These are phyloP conservation scores for Fusarium sp. DNA, from an alignment of 2,329 filamentous ascomycete genomes.

Conservation along the genomic window DNA sequence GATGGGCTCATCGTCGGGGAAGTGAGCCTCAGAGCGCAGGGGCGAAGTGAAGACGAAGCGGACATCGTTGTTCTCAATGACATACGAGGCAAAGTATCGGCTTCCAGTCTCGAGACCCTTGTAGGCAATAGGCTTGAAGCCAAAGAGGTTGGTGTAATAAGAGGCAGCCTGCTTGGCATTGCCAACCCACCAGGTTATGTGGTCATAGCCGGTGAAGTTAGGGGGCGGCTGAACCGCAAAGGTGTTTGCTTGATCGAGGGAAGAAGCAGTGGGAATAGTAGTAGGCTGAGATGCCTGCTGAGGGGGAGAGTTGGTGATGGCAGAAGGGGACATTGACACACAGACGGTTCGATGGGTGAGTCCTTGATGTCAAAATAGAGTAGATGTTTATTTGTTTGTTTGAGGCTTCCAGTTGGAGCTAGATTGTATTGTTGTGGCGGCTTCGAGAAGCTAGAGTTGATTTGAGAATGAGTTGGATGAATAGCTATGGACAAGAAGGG, in stretches of 20 bases:
- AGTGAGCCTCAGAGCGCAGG: conserved; percentile 70
- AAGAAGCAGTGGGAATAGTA: conserved; percentile 46
- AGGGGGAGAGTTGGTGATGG: conserved; percentile 63
- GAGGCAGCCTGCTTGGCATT: conserved; percentile 95
- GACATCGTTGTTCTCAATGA: conserved; percentile 80
- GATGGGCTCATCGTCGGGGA: conserved; percentile 71
- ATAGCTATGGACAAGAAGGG: conserved; percentile 16
- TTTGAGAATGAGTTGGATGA: conserved; percentile 15
- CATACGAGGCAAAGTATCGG: conserved; percentile 84
- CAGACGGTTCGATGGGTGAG: conserved; percentile 33
- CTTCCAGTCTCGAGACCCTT: conserved; percentile 89
- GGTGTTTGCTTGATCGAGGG: conserved; percentile 54
- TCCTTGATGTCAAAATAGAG: conserved; percentile 22
- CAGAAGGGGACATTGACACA: conserved; percentile 69
- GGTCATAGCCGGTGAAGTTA: conserved; percentile 87
- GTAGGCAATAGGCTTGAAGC: conserved; percentile 86
- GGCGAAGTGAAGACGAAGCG: conserved; percentile 89
- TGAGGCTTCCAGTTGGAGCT: conserved; percentile 26
- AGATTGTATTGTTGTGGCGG: conserved; percentile 19
- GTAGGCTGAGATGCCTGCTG: conserved; percentile 58
- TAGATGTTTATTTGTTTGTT: not conserved
- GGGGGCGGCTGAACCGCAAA: conserved; percentile 65
- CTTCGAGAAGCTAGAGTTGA: conserved; percentile 30
- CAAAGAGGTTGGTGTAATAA: conserved; percentile 90
- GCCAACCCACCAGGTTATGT: conserved; percentile 95